phyloP scores from a whole-genome alignment of 805 yeast genomes.

The Wickerhamiella brachini region DNA sequence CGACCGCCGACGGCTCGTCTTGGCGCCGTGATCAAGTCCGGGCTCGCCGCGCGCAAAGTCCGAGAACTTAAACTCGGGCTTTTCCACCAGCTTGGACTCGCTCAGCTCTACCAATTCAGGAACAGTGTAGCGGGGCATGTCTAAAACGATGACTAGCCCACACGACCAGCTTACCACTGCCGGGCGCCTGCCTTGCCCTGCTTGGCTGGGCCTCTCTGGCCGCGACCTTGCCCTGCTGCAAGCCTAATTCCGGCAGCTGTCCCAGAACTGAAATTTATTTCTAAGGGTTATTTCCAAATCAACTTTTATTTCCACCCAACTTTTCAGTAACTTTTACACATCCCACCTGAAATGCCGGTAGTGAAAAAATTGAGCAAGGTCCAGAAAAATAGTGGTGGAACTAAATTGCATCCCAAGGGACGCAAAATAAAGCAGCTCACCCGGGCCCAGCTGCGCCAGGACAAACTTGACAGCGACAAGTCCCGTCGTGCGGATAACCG shows the following conservation, averaged over 20 bases:
- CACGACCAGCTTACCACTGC: neutral
- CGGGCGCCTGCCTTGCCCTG: neutral
- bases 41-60: slow-evolving; percentile 13
- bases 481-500: slow-evolving; percentile 38
- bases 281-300: too few species aligned
- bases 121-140: slow-evolving; percentile 22
- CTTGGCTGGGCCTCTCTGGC: neutral
- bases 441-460: slow-evolving; percentile 77
- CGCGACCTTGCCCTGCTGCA: neutral
- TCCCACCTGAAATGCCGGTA: slow-evolving; percentile 38
- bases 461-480: slow-evolving; percentile 49
- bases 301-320: too few species aligned
- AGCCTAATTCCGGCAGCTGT: too few species aligned
- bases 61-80: slow-evolving; percentile 21
- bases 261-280: too few species aligned
- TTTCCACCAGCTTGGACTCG: slow-evolving; percentile 17
- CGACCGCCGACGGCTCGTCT: slow-evolving; percentile 13
- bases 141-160: neutral
- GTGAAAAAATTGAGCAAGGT: slow-evolving; percentile 56
- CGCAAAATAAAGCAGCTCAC: slow-evolving; percentile 74
- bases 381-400: slow-evolving; percentile 38
- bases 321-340: too few species aligned
- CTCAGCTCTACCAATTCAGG: slow-evolving; percentile 18
- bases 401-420: slow-evolving; percentile 68
- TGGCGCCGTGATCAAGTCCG: slow-evolving; percentile 1